phyloP scores from a whole-genome alignment of 2,329 filamentous ascomycete species.

The Bipolaris sorokiniana region DNA sequence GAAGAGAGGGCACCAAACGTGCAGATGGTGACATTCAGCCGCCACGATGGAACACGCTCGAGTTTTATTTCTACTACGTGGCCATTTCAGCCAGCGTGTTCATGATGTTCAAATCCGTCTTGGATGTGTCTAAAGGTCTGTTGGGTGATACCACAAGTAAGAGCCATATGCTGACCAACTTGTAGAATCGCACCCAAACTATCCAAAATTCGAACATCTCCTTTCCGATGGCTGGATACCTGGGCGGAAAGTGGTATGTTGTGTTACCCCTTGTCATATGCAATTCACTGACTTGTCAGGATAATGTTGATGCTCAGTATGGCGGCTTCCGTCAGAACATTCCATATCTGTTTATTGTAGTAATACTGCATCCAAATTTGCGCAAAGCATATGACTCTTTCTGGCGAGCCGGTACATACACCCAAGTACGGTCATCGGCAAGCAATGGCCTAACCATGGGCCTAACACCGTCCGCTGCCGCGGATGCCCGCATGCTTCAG shows the following conservation, averaged over 20 bases:
- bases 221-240: constrained; percentile 89
- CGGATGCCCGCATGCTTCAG: constrained; percentile 63
- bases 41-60: constrained; percentile 82
- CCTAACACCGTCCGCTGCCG: constrained; percentile 56
- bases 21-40: constrained; percentile 58
- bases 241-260: constrained; percentile 79
- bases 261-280: not conserved
- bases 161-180: constrained; percentile 7
- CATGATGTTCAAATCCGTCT: constrained; percentile 89
- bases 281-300: constrained; percentile 56
- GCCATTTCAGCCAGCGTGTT: constrained; percentile 72
- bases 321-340: constrained; percentile 83
- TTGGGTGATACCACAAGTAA: not conserved
- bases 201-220: constrained; percentile 71
- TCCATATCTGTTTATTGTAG: constrained; percentile 75
- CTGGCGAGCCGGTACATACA: constrained; percentile 54
- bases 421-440: constrained; percentile 47
- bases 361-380: constrained; percentile 79
- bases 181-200: constrained; percentile 80
- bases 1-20: constrained; percentile 28
- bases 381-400: constrained; percentile 72
- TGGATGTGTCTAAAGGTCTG: constrained; percentile 81
- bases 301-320: constrained; percentile 91
- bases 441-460: constrained; percentile 48
- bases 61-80: constrained; percentile 83